These are phyloP conservation scores for Sphaerostilbella broomeana DNA, from an alignment of 2,329 filamentous ascomycete species.

Conservation along the genomic window DNA sequence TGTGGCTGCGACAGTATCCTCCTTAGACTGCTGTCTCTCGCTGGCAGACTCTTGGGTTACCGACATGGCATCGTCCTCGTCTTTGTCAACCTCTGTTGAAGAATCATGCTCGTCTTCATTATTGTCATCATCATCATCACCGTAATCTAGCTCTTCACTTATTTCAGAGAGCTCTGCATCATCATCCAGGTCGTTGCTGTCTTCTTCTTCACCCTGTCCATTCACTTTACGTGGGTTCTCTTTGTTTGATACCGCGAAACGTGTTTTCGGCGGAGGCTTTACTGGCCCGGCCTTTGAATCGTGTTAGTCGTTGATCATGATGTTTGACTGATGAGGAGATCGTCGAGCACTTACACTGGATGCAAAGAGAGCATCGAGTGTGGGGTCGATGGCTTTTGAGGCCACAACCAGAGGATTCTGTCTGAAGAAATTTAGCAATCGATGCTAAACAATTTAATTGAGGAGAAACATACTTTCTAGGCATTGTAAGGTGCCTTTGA, in stretches of 20 bases:
- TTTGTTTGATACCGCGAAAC: slow-evolving; percentile 35
- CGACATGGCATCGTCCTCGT: slow-evolving; percentile 16
- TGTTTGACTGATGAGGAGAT: neutral
- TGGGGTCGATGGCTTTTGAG: slow-evolving; percentile 58
- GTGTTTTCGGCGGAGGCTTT: slow-evolving; percentile 37
- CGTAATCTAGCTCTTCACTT: slow-evolving; percentile 29
- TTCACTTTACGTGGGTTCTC: slow-evolving; percentile 23
- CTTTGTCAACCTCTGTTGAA: slow-evolving; percentile 22
- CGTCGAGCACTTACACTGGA: slow-evolving; percentile 54
- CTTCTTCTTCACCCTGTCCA: too few relatives aligned
- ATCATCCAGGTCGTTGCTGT: slow-evolving; percentile 23
- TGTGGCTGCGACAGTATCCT: slow-evolving; percentile 29
- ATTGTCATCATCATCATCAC: slow-evolving; percentile 24
- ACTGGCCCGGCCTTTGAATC: slow-evolving; percentile 45
- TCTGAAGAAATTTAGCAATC: slow-evolving; percentile 24
- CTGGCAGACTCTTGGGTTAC: slow-evolving; percentile 28
- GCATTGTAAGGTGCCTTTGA: slow-evolving; percentile 12
- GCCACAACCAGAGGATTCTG: slow-evolving; percentile 36
- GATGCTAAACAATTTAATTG: neutral
- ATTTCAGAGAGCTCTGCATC: slow-evolving; percentile 29
- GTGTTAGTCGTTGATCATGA: slow-evolving; percentile 1
- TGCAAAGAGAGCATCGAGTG: slow-evolving; percentile 63
- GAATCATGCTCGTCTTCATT: slow-evolving; percentile 18
- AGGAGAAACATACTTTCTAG: slow-evolving; percentile 19
- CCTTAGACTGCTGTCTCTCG: slow-evolving; percentile 33